Percentiles rank a stretch among this genome's conserved stretches.
Evolutionary conservation across 2,329 filamentous ascomycete species (phyloP).

Genomic region (Karstenula rhodostoma): DNA sequence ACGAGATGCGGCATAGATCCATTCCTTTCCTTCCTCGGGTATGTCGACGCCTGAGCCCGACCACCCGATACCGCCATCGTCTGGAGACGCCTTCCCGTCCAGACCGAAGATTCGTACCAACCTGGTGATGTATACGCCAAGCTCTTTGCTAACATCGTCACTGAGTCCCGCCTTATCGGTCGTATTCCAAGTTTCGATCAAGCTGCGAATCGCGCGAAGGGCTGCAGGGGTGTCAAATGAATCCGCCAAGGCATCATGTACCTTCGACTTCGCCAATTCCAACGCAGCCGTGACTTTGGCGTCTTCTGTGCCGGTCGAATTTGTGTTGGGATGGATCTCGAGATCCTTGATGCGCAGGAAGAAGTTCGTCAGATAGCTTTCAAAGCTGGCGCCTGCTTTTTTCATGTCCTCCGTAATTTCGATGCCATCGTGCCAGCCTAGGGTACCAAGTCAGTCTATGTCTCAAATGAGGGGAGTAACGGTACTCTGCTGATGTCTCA

Average conservation of each 20-base stretch:
- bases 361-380: slow-evolving; percentile 78
- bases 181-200: slow-evolving; percentile 80
- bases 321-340: slow-evolving; percentile 46
- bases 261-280: slow-evolving; percentile 62
- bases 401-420: slow-evolving; percentile 88
- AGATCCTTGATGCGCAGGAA: slow-evolving; percentile 67
- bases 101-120: slow-evolving; percentile 88
- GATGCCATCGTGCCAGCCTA: slow-evolving; percentile 83
- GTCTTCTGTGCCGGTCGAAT: slow-evolving; percentile 42
- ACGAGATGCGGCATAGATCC: slow-evolving; percentile 65
- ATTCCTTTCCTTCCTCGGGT: slow-evolving; percentile 65
- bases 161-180: slow-evolving; percentile 52
- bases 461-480: too few relatives aligned
- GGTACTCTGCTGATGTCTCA: too few relatives aligned
- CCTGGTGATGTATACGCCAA: slow-evolving; percentile 82
- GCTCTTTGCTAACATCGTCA: slow-evolving; percentile 56
- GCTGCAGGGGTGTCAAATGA: slow-evolving; percentile 87
- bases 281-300: slow-evolving; percentile 59
- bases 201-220: slow-evolving; percentile 78
- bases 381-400: slow-evolving; percentile 78
- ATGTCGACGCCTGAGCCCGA: slow-evolving; percentile 70
- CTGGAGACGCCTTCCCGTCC: slow-evolving; percentile 62
- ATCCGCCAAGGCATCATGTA: slow-evolving; percentile 75
- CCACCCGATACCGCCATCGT: slow-evolving; percentile 66
- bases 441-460: too few relatives aligned